Percentiles rank a stretch among this genome's conserved stretches.
phyloP scores from a whole-genome alignment of 441 rosid species.

The Rhodomyrtus psidioides region DNA sequence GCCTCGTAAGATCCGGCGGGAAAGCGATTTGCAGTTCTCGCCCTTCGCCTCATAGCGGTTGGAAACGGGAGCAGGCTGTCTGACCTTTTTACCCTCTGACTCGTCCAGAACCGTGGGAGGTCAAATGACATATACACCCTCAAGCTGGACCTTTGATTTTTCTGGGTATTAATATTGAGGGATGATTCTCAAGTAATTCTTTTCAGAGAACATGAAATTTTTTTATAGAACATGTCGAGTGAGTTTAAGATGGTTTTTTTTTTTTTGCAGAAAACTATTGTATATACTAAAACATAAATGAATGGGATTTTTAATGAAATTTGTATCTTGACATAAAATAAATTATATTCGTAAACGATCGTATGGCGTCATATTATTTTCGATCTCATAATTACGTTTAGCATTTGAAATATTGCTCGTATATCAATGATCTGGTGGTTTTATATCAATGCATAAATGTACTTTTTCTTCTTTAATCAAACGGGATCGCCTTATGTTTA shows the following conservation, averaged over 20 bases:
- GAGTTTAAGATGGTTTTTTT: neutral
- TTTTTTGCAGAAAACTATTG: too few species aligned
- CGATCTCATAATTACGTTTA: neutral
- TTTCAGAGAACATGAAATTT: too few species aligned
- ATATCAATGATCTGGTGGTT: neutral
- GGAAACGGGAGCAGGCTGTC: neutral
- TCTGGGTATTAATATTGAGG: too few species aligned
- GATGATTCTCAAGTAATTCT: too few species aligned
- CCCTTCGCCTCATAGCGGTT: neutral
- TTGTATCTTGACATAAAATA: neutral
- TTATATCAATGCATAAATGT: neutral
- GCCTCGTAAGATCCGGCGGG: neutral
- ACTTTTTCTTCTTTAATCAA: neutral
- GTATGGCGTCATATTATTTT: neutral
- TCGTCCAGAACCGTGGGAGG: neutral
- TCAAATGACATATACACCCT: neutral
- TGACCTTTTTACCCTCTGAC: neutral
- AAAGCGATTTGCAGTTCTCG: neutral
- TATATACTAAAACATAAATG: neutral
- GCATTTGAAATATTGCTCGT: rapidly evolving
- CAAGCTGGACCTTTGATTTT: too few species aligned
- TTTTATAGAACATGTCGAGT: too few species aligned
- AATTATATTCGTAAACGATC: rapidly evolving
- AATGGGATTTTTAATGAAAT: too few species aligned
- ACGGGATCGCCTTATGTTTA: neutral